Conservation (phyloP, 768 basidiomycete genomes). For the Psilocybe cyanescens region DNA sequence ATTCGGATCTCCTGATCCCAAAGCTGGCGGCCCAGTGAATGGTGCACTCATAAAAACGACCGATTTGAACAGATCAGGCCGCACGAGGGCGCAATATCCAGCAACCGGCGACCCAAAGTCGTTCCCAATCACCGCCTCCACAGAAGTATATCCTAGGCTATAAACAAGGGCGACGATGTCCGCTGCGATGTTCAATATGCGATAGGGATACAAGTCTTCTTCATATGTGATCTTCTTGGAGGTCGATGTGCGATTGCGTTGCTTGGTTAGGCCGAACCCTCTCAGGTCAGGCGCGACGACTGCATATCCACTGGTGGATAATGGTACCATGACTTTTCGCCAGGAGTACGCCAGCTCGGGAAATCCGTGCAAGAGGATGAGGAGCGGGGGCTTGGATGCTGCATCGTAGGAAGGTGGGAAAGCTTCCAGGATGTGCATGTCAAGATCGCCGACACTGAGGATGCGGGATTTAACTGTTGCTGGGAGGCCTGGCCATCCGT, state of each 20-base stretch:
- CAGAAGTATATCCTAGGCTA: constrained; percentile 51
- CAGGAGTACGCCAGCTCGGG: constrained; percentile 71
- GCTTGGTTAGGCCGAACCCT: constrained; percentile 51
- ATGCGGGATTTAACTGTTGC: constrained; percentile 40
- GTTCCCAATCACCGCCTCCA: constrained; percentile 59
- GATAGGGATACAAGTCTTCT: constrained; percentile 54
- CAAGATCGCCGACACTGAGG: constrained; percentile 48
- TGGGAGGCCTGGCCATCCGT: constrained; percentile 22
- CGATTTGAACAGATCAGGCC: constrained; percentile 58
- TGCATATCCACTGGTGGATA: constrained; percentile 54
- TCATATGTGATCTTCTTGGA: constrained; percentile 37
- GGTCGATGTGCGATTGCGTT: constrained; percentile 5
- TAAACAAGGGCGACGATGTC: constrained; percentile 57
- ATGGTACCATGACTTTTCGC: constrained; percentile 58
- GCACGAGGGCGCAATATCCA: constrained; percentile 53
- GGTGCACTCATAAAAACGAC: constrained; percentile 66
- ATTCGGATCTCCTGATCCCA: constrained; percentile 17
- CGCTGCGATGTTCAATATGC: constrained; percentile 51
- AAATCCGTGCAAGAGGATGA: constrained; percentile 68
- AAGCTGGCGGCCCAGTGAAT: constrained; percentile 48
- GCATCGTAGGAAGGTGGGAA: constrained; percentile 24
- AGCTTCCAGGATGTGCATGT: constrained; percentile 57
- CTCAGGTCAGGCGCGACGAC: constrained; percentile 69
- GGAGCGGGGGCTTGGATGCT: constrained; percentile 40
- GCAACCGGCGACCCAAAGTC: constrained; percentile 63